Percentiles rank a stretch among this genome's conserved stretches.
phyloP scores from a whole-genome alignment of 1,284 basidiomycete genomes.

The Bondarzewia mesenterica region DNA sequence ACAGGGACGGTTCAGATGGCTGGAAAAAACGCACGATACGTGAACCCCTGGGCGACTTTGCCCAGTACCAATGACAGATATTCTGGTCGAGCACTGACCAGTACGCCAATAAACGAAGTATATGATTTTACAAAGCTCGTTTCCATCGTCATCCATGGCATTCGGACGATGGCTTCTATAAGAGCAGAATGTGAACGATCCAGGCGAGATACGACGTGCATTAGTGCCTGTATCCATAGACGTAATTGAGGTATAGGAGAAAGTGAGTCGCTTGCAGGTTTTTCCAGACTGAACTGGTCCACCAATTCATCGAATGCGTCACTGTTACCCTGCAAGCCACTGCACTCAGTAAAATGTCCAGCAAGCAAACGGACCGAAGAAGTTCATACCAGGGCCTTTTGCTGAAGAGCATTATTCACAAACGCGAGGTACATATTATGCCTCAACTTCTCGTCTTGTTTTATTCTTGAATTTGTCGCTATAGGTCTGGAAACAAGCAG shows the following conservation, averaged over 20 bases:
- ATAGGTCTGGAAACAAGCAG: conserved; percentile 47
- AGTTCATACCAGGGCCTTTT: conserved; percentile 56
- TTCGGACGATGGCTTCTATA: conserved; percentile 79
- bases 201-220: conserved; percentile 75
- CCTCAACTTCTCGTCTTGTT: conserved; percentile 63
- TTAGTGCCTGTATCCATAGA: conserved; percentile 66
- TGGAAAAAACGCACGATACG: conserved; percentile 64
- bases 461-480: conserved; percentile 69
- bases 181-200: conserved; percentile 77
- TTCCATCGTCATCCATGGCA: conserved; percentile 91
- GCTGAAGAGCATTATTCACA: conserved; percentile 73
- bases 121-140: conserved; percentile 79
- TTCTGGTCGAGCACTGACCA: conserved; percentile 90
- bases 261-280: conserved; percentile 23
- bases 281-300: conserved; percentile 58
- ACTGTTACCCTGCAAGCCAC: conserved; percentile 45
- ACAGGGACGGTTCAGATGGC: conserved; percentile 9
- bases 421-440: conserved; percentile 83
- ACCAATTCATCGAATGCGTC: conserved; percentile 67
- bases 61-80: conserved; percentile 82
- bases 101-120: conserved; percentile 83
- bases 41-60: conserved; percentile 79
- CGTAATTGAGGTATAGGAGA: conserved; percentile 53
- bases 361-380: neutral
- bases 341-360: neutral